Base-by-base conservation (phyloP, 2,329 filamentous ascomycete species). In the Dactylellina leptospora region DNA sequence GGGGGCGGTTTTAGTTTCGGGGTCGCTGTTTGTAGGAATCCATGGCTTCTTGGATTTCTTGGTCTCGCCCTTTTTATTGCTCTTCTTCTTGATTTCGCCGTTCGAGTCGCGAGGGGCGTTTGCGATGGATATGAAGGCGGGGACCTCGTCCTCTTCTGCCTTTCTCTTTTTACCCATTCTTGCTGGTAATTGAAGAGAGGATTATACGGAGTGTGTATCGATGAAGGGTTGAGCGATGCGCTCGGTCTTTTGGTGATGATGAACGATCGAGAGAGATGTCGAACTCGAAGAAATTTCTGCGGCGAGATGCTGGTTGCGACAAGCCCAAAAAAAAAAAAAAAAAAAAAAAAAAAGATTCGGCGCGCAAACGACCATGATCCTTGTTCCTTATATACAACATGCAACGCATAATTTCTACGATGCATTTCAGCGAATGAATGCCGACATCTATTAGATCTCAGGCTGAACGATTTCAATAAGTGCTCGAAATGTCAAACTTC, bases 141-240 rank as follows among this genome's bases (percentile, higher is more conserved):
- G 59, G 5, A 48, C 38, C 2, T 72, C 68, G 22, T 72, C 68
- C 45, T 72, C 68, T 27, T 28, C 40, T 23, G 59, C 68, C 68
- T 72, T 72, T 72, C 68, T 72, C 16, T 72, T 72, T 47, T 64
- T 72, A 10, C 59, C 45, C 68, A 72, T 72, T 64, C 45, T 60
- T 51, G 9, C 30, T 45, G 30, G 10, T 42, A 20, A 23, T 20
- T 4, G 44, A n/a, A n/a, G 36, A 16, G 11, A 16, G 36, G 11
- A 1, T 40, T 40, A n/a, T 40, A 33, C 11, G 28, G 28, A n/a
- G n/a, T 33, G 28, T 33, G 1, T 40, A 6, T 11, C 18, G 18
- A 40, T 11, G 8, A 5, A 16, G 36, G 11, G 36, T 40, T 40
- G 13, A 9, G 8, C 3, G 36, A 2, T 5, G 36, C 4, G 18